These are phyloP conservation scores for Clarireedia homoeocarpa DNA, from an alignment of 2,329 filamentous ascomycete species.

Conservation along the genomic window DNA sequence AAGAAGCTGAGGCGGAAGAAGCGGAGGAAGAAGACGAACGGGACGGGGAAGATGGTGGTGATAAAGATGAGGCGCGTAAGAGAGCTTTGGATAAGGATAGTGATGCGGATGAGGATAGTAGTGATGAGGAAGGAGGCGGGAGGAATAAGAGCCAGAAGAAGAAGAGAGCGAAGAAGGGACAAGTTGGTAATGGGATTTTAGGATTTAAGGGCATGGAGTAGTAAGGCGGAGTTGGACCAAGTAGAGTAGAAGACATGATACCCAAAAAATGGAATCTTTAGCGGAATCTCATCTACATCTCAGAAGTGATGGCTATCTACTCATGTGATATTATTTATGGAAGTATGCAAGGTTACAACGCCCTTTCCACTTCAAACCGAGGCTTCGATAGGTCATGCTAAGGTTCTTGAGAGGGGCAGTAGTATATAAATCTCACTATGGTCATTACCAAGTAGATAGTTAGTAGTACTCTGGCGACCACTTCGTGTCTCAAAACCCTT, in stretches of 20 bases:
- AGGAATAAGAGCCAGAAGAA: constrained; percentile 27
- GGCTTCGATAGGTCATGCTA: too few species aligned
- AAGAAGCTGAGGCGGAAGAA: constrained; percentile 40
- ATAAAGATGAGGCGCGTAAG: constrained; percentile 28
- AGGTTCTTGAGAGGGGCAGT: too few species aligned
- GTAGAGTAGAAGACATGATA: background rate
- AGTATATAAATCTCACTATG: too few species aligned
- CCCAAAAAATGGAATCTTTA: background rate
- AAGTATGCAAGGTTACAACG: too few species aligned
- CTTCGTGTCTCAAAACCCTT: too few species aligned
- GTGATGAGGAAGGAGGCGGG: constrained; percentile 26
- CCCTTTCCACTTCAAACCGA: too few species aligned
- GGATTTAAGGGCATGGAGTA: constrained; percentile 27
- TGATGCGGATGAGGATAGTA: constrained; percentile 35
- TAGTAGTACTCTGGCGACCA: too few species aligned
- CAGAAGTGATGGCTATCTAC: too few species aligned
- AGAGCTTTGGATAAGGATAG: constrained; percentile 34
- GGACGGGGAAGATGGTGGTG: constrained; percentile 23
- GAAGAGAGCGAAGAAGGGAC: constrained; percentile 27
- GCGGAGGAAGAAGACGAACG: constrained; percentile 34
- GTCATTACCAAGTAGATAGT: too few species aligned
- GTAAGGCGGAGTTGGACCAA: background rate
- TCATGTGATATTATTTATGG: too few species aligned
- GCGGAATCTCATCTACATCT: too few species aligned
- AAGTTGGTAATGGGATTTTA: constrained; percentile 27